Conservation (phyloP, 1,284 basidiomycete genomes). For the Omphalotus olearius region DNA sequence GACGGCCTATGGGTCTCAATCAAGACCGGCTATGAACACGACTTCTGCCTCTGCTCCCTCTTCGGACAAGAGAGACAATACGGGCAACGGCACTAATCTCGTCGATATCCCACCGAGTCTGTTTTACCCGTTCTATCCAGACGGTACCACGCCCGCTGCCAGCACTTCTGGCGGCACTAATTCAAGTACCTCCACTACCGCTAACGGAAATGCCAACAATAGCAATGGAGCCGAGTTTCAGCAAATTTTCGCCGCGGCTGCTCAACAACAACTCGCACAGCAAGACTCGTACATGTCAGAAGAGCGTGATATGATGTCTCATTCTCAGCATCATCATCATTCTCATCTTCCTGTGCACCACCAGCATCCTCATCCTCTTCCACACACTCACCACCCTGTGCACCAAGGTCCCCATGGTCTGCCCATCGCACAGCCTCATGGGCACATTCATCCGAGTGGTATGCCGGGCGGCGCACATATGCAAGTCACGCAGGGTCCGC, state of each 20-base stretch:
- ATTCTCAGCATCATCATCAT: not conserved
- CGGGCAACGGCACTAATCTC: slow-evolving; percentile 26
- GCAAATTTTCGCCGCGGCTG: slow-evolving; percentile 52
- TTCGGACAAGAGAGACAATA: slow-evolving; percentile 13
- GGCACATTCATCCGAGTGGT: not conserved
- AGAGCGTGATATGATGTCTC: slow-evolving; percentile 40
- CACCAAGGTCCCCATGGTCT: not conserved
- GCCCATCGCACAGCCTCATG: not conserved
- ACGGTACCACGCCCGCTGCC: slow-evolving; percentile 23
- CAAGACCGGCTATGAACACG: slow-evolving; percentile 27
- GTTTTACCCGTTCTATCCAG: slow-evolving; percentile 74
- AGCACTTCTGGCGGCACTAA: slow-evolving; percentile 8
- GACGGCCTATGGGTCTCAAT: slow-evolving; percentile 32
- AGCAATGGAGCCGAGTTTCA: slow-evolving; percentile 40
- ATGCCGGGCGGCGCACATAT: not conserved
- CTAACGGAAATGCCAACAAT: slow-evolving; percentile 19
- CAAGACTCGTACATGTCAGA: slow-evolving; percentile 58
- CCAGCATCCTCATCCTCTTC: not conserved
- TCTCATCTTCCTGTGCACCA: not conserved
- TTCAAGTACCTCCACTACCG: slow-evolving; percentile 14
- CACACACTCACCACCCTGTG: not conserved
- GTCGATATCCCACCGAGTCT: slow-evolving; percentile 60
- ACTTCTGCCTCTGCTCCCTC: slow-evolving; percentile 31
- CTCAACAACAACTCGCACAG: slow-evolving; percentile 30
- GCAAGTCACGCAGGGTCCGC: not conserved